Conservation (phyloP, 129 eudicot genomes). For the Lactuca saligna region DNA sequence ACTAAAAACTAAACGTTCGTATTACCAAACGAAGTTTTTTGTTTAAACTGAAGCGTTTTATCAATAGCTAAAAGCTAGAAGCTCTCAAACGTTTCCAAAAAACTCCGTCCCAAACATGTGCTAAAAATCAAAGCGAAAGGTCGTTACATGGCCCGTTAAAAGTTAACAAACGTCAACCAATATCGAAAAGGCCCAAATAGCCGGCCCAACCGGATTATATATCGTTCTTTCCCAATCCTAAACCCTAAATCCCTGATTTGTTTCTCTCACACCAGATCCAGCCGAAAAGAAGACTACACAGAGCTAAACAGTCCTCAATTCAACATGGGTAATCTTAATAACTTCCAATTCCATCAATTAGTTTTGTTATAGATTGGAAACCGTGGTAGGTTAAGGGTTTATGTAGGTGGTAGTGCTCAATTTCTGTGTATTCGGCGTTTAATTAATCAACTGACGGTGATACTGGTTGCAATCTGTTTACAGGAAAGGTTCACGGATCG, state of each 20-base stretch:
- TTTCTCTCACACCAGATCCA: conserved; percentile 12
- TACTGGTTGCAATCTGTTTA: not conserved
- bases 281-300: conserved; percentile 13
- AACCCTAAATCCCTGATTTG: conserved; percentile 29
- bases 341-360: not conserved
- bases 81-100: too few species aligned
- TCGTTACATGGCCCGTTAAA: not conserved
- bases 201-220: not conserved
- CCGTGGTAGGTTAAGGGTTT: not conserved
- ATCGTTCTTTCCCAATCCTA: not conserved
- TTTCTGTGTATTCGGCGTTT: not conserved
- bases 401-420: not conserved
- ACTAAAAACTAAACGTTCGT: too few species aligned
- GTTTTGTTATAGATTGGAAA: not conserved
- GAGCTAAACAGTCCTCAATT: not conserved
- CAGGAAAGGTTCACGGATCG: conserved; percentile 65
- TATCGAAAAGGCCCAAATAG: conserved; percentile 2
- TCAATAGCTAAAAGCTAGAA: too few species aligned
- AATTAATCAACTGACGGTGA: too few species aligned
- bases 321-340: conserved; percentile 26
- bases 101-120: too few species aligned
- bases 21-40: too few species aligned
- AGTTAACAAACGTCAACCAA: not conserved
- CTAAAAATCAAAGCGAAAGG: not conserved
- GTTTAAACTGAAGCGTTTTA: too few species aligned